Evolutionary conservation across 2,329 filamentous ascomycete genomes (phyloP).

Genomic region (Cladosporium oxysporum): DNA sequence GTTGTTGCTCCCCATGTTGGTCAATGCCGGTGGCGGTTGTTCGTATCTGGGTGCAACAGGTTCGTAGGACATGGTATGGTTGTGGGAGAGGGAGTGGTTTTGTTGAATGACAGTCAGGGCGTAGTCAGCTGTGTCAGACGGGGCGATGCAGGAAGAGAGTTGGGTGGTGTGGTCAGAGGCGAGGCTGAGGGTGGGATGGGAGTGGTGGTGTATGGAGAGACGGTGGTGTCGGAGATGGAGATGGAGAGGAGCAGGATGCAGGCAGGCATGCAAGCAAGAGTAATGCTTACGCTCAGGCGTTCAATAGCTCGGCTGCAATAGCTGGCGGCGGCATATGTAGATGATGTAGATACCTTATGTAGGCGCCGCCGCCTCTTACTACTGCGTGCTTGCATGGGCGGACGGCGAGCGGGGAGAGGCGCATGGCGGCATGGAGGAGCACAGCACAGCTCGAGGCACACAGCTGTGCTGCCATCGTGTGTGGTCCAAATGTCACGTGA

Average conservation of each 20-base stretch:
- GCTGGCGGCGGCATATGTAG: background rate
- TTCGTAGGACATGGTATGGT: background rate
- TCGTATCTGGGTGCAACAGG: constrained; percentile 3
- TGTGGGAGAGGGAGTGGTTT: background rate
- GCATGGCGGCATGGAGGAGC: background rate
- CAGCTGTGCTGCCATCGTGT: background rate
- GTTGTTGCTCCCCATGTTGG: background rate
- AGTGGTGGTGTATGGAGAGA: background rate
- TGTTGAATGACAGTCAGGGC: background rate
- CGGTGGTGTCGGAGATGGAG: background rate
- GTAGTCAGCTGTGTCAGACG: constrained; percentile 9
- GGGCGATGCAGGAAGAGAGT: constrained; percentile 8
- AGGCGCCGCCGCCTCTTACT: background rate
- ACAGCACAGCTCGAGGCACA: background rate
- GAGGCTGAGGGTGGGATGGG: background rate
- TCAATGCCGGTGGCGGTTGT: constrained; percentile 7
- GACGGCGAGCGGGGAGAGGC: constrained; percentile 6
- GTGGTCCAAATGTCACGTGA: background rate
- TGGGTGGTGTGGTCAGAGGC: constrained; percentile 11
- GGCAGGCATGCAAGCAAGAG: background rate
- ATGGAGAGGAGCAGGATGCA: background rate
- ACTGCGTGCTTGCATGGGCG: background rate
- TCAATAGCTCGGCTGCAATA: constrained; percentile 12
- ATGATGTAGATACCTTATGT: background rate
- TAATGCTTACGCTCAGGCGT: constrained; percentile 20